Evolutionary conservation across 2,329 filamentous ascomycete species (phyloP).

Genomic region (Simplicillium aogashimaense): DNA sequence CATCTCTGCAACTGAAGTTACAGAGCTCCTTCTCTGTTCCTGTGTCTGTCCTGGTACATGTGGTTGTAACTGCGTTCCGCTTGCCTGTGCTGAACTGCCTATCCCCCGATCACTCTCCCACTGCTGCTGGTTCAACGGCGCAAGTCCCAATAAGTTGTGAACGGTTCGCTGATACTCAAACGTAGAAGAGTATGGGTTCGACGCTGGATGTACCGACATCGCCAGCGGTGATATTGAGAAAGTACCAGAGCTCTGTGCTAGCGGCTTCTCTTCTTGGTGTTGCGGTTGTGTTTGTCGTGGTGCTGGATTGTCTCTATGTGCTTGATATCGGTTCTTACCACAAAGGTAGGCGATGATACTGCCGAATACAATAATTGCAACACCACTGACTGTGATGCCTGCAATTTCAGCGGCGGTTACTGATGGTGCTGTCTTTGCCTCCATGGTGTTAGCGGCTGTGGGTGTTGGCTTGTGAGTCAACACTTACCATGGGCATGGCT

Average conservation of each 20-base stretch:
- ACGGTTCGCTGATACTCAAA: slow-evolving; percentile 4
- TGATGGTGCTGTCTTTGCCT: background rate
- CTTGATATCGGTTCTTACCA: slow-evolving; percentile 27
- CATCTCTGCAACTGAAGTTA: slow-evolving; percentile 18
- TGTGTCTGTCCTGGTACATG: slow-evolving; percentile 2
- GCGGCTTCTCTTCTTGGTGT: background rate
- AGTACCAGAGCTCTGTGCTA: background rate
- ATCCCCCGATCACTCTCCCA: slow-evolving; percentile 5
- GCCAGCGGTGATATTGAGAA: slow-evolving; percentile 1
- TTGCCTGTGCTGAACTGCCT: background rate
- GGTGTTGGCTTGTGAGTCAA: no score
- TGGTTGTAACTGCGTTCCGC: slow-evolving; percentile 9
- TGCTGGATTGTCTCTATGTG: slow-evolving; percentile 7
- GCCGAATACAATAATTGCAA: slow-evolving; percentile 32
- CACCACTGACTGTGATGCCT: slow-evolving; percentile 45
- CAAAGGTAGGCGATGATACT: slow-evolving; percentile 37
- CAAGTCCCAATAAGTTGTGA: slow-evolving; percentile 4
- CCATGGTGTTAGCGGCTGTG: no score
- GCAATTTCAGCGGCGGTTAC: slow-evolving; percentile 41
- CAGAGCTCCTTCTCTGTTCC: no score
- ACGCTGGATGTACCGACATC: background rate
- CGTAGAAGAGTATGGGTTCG: background rate
- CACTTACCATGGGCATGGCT: no score
- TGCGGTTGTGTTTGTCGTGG: background rate
- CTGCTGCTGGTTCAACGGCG: slow-evolving; percentile 1